A percentile compares a stretch with the other conserved stretches of the same genome.
Conservation (phyloP, 2,329 filamentous ascomycete species). For the Cladophialophora immunda region DNA sequence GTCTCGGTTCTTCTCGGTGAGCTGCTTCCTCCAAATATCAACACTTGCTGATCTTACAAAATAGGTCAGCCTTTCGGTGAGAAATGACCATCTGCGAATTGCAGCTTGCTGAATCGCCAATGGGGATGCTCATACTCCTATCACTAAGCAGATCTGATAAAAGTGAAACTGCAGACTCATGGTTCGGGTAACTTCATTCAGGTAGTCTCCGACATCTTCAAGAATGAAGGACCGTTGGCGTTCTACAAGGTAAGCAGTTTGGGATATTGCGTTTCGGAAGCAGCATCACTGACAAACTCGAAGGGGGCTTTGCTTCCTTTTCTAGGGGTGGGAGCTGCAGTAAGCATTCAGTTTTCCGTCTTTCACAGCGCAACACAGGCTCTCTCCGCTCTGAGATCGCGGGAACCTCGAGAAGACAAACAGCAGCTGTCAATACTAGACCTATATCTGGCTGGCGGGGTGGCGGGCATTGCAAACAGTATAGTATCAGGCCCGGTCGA, state of each 20-base stretch:
- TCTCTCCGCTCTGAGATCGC: not conserved
- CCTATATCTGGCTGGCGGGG: constrained; percentile 23
- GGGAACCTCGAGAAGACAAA: not conserved
- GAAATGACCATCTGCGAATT: not conserved
- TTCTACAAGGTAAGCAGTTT: constrained; percentile 10
- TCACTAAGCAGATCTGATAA: constrained; percentile 22
- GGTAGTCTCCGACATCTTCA: constrained; percentile 2
- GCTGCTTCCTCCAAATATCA: not conserved
- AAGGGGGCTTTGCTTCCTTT: constrained; percentile 11
- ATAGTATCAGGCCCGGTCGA: constrained; percentile 27
- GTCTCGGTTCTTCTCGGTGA: constrained; percentile 28
- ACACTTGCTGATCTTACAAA: not conserved
- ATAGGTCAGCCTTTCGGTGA: constrained; percentile 15
- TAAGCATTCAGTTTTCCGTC: constrained; percentile 30
- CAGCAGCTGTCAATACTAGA: constrained; percentile 1
- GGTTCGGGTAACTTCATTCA: constrained; percentile 25
- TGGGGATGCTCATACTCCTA: not conserved
- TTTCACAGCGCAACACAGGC: constrained; percentile 25
- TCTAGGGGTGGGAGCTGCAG: constrained; percentile 16
- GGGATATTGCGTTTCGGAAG: not conserved
- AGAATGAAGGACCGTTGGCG: constrained; percentile 11
- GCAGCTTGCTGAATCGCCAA: not conserved
- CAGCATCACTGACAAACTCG: not conserved
- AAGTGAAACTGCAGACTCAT: constrained; percentile 25
- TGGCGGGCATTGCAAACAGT: constrained; percentile 27